Evolutionary conservation across 108 stramenopile species (phyloP), one percentile per base, ranked within the genome.

Genomic region (Skeletonema grethae): DNA sequence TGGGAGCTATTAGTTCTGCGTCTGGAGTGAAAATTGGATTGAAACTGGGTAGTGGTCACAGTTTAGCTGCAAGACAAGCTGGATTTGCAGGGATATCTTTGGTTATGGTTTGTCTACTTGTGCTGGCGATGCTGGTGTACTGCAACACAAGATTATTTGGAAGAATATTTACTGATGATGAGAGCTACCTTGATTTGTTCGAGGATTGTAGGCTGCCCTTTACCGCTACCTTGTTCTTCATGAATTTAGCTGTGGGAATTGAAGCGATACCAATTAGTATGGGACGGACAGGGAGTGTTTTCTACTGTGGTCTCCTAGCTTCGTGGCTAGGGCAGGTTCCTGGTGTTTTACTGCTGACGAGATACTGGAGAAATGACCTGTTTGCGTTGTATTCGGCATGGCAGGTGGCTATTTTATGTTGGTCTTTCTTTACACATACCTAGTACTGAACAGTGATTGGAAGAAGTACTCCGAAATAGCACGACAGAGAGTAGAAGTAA

Each of bases 191-290:
- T 55, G 80, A 80, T 48, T 61, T 92, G 48, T 91, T 93, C 65
- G 86, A 88, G 39, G 82, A 76, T 31, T 78, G 77, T 43, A 62
- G 79, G 22, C 43, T 78, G 53, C 91, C 91, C 0, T 89, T 95
- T 48, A 67, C 80, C 16, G 34, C 84, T 20, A 70, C 88, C 5
- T 56, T 95, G 55, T 82, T 91, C 39, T 77, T 84, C 63, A 95
- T 95, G 94, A 95, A 95, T 73, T 58, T 91, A 0, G 45, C 90
- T 4, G 87, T 95, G 6, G 89, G 82, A 29, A 78, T 92, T 39
- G 94, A 95, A 61, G 73, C 77, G 18, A 89, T 95, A 34, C 94
- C 90, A 5, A 67, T 90, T 30, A 81, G 76, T 25, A 89, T 90
- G 89, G 92, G 94, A 3, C 72, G 88, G 12, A 88, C 94, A 32